Percentiles rank a stretch among this genome's conserved stretches.
These are phyloP conservation scores for Saposhnikovia divaricata DNA, from an alignment of 129 eudicot species.

Conservation along the genomic window DNA sequence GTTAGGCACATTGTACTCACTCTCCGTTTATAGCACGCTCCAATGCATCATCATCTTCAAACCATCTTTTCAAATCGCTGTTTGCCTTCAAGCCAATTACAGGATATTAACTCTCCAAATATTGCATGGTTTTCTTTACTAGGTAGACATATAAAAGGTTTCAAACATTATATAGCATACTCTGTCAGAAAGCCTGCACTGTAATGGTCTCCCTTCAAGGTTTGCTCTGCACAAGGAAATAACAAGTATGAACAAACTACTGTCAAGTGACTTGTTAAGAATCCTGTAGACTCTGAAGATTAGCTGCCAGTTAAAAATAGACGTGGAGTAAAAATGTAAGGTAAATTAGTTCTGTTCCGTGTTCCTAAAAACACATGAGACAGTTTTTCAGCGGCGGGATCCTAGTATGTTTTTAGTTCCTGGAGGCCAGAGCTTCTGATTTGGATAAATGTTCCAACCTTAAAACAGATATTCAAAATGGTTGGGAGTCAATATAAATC, in stretches of 20 bases:
- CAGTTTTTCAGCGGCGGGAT: background rate
- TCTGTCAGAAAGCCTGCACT: conserved; percentile 85
- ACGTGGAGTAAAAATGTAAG: background rate
- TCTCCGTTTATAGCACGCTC: conserved; percentile 86
- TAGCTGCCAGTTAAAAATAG: background rate
- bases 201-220: conserved; percentile 81
- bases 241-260: background rate
- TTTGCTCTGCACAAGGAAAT: conserved; percentile 48
- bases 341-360: background rate
- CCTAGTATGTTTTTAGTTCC: background rate
- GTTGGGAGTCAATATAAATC: too few species aligned
- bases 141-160: background rate
- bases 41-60: conserved; percentile 88
- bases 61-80: conserved; percentile 66
- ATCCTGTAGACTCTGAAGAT: background rate
- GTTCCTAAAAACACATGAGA: background rate
- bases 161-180: conserved; percentile 28
- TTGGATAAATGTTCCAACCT: background rate
- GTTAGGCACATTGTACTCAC: conserved; percentile 40
- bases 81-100: conserved; percentile 49
- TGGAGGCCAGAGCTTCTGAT: background rate
- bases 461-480: background rate
- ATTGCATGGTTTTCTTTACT: background rate
- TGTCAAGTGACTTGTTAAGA: background rate
- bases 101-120: conserved; percentile 17